Conservation (phyloP, 2,329 filamentous ascomycete genomes). For the Paecilomyces dactylethromorphus region DNA sequence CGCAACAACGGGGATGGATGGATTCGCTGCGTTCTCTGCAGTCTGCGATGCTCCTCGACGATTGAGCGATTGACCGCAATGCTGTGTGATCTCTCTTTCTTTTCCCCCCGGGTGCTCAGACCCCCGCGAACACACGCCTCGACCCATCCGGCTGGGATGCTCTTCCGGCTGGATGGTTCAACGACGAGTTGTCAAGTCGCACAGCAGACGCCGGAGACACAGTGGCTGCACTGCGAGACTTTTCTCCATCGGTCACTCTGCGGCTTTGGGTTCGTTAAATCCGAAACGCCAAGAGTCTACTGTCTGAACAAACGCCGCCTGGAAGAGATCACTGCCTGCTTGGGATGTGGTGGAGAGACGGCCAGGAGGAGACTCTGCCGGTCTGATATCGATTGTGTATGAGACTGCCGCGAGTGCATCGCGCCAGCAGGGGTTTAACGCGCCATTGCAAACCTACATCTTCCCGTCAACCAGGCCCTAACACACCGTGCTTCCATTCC, state of each 20-base stretch:
- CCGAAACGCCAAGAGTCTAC: background rate
- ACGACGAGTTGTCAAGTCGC: background rate
- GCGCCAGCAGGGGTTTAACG: background rate
- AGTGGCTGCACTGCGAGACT: background rate
- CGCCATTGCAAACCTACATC: background rate
- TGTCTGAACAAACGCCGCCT: background rate
- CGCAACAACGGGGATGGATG: background rate
- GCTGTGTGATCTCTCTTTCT: background rate
- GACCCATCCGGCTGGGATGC: background rate
- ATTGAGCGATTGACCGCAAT: background rate
- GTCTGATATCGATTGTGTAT: background rate
- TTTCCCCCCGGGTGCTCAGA: background rate
- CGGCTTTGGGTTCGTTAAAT: background rate
- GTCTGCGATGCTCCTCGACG: background rate
- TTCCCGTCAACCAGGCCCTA: background rate
- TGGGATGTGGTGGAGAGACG: background rate
- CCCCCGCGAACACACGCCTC: background rate
- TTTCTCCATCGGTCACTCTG: background rate
- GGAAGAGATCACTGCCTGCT: background rate
- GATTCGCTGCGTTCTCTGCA: background rate
- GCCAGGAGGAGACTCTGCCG: background rate
- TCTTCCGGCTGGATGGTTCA: background rate
- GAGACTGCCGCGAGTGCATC: background rate
- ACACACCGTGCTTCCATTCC: background rate
- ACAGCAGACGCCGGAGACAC: background rate